Percentiles rank a stretch among this genome's conserved stretches.
Conservation (phyloP, 225 moss, liverwort and hornwort genomes). For the Asterella californica region DNA sequence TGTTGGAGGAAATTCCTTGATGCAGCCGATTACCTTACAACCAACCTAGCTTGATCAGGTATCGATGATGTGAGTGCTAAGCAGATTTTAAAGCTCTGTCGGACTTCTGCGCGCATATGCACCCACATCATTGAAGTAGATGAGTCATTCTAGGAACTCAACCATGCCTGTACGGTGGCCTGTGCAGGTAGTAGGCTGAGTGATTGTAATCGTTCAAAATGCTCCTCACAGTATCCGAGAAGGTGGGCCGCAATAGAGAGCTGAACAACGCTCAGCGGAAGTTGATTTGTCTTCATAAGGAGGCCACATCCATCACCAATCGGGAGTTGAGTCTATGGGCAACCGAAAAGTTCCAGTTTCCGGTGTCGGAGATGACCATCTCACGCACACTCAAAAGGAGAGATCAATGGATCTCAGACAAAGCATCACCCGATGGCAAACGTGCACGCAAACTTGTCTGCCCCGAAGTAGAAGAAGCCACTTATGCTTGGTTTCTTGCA, state of each 20-base stretch:
- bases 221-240: constrained; percentile 18
- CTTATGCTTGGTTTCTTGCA: constrained; percentile 39
- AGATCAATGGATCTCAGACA: constrained; percentile 37
- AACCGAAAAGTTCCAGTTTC: constrained; percentile 30
- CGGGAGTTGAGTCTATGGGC: constrained; percentile 38
- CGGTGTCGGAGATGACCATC: constrained; percentile 36
- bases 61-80: background rate
- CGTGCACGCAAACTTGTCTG: constrained; percentile 35
- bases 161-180: constrained; percentile 29
- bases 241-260: constrained; percentile 35
- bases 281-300: constrained; percentile 39
- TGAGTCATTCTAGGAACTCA: background rate
- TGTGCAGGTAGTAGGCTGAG: constrained; percentile 35
- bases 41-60: background rate
- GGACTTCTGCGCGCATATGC: background rate
- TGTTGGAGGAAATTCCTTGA: background rate
- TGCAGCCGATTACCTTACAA: background rate
- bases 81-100: background rate
- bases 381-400: constrained; percentile 36
- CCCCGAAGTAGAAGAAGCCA: constrained; percentile 43
- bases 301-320: constrained; percentile 37
- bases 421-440: constrained; percentile 32
- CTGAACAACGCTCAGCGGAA: constrained; percentile 39
- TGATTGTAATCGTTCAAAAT: constrained; percentile 16
- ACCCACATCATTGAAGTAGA: background rate